Conservation (phyloP, 2,329 filamentous ascomycete genomes). For the Ophiobolus disseminans region DNA sequence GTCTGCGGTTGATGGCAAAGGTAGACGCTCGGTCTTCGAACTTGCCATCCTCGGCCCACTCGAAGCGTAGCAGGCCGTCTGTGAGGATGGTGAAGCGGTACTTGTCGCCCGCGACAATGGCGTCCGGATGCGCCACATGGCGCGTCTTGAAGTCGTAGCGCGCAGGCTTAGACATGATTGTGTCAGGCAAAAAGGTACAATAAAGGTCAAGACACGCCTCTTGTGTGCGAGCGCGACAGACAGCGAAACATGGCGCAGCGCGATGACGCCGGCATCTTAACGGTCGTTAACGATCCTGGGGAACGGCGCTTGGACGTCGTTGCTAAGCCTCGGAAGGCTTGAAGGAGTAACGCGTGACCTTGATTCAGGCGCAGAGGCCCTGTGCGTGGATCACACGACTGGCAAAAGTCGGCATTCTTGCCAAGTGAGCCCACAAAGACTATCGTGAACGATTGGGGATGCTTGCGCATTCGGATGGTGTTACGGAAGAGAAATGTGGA, state of each 20-base stretch:
- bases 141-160: slow-evolving; percentile 54
- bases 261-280: slow-evolving; percentile 26
- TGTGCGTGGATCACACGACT: slow-evolving; percentile 29
- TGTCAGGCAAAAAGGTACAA: slow-evolving; percentile 3
- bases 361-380: slow-evolving; percentile 17
- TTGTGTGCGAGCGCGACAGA: slow-evolving; percentile 12
- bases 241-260: slow-evolving; percentile 24
- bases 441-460: slow-evolving; percentile 17
- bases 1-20: slow-evolving; percentile 64
- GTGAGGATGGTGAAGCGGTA: slow-evolving; percentile 68
- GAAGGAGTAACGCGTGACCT: slow-evolving; percentile 37
- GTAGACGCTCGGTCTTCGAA: slow-evolving; percentile 70
- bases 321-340: slow-evolving; percentile 26
- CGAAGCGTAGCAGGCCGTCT: slow-evolving; percentile 65
- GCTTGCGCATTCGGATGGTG: slow-evolving; percentile 16
- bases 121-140: slow-evolving; percentile 54
- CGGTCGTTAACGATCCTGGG: slow-evolving; percentile 30
- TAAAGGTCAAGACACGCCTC: slow-evolving; percentile 15
- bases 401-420: slow-evolving; percentile 19
- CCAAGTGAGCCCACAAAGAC: slow-evolving; percentile 9
- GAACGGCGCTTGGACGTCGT: slow-evolving; percentile 27
- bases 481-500: slow-evolving; percentile 14
- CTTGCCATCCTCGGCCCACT: slow-evolving; percentile 65
- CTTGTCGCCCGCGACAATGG: slow-evolving; percentile 56
- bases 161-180: slow-evolving; percentile 41